Evolutionary conservation across 768 basidiomycete genomes (phyloP).

Genomic region (Auriculariales sp.): DNA sequence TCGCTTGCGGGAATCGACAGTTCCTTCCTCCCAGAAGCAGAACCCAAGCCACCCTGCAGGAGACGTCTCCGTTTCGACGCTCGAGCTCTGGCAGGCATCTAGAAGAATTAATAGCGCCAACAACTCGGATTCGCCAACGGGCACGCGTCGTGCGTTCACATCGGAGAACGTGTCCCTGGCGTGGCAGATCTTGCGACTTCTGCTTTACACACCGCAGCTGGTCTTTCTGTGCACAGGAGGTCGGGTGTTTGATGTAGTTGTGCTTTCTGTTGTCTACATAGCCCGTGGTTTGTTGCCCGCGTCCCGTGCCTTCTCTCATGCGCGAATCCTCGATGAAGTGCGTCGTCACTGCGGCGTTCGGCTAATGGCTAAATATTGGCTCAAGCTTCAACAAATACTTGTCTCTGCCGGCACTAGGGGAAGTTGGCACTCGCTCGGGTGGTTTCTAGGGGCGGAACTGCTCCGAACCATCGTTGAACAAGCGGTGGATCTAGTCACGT

Average conservation of each 20-base stretch:
- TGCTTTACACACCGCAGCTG: slow-evolving; percentile 42
- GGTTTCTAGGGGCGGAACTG: slow-evolving; percentile 47
- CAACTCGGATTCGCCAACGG: slow-evolving; percentile 44
- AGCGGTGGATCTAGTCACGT: slow-evolving; percentile 59
- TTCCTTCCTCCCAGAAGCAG: no score
- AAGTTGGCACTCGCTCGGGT: slow-evolving; percentile 49
- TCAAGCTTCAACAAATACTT: slow-evolving; percentile 56
- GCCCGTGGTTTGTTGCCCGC: slow-evolving; percentile 66
- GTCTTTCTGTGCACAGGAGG: slow-evolving; percentile 33
- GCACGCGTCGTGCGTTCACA: slow-evolving; percentile 53
- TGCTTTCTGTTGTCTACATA: slow-evolving; percentile 50
- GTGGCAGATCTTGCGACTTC: slow-evolving; percentile 33
- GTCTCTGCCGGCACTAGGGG: slow-evolving; percentile 60
- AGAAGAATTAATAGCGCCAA: no score
- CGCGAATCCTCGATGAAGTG: slow-evolving; percentile 74
- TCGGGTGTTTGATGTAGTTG: slow-evolving; percentile 55
- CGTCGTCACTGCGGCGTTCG: slow-evolving; percentile 11
- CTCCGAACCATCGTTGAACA: slow-evolving; percentile 49
- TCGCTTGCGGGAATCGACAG: no score
- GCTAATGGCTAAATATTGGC: slow-evolving; percentile 1
- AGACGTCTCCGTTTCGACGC: no score
- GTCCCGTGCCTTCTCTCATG: slow-evolving; percentile 75
- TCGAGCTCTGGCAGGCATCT: slow-evolving; percentile 2
- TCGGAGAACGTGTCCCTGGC: slow-evolving; percentile 44
- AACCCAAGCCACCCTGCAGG: no score